Percentiles rank a stretch among this genome's conserved stretches.
phyloP scores from a whole-genome alignment of 2,329 filamentous ascomycete genomes.

The Botryotinia narcissicola region DNA sequence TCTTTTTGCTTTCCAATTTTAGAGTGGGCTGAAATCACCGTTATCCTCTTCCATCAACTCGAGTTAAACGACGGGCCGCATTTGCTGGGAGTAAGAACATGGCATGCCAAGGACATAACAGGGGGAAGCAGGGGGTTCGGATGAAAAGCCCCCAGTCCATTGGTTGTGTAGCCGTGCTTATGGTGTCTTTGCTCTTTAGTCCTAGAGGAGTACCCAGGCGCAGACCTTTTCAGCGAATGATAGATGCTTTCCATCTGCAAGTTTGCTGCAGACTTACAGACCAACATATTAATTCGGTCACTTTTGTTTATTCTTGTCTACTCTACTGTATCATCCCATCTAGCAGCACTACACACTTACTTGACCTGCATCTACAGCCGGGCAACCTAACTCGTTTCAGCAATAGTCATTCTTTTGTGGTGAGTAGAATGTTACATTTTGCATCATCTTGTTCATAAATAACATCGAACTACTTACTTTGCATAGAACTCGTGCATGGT shows the following conservation, averaged over 20 bases:
- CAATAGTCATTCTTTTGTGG: conserved; percentile 3
- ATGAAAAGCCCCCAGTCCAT: conserved; percentile 20
- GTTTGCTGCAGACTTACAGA: conserved; percentile 10
- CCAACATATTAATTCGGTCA: conserved; percentile 14
- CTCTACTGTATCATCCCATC: conserved; percentile 9
- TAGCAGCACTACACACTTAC: conserved; percentile 7
- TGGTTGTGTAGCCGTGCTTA: conserved; percentile 21
- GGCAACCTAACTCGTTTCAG: conserved; percentile 12
- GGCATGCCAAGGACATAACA: conserved; percentile 13
- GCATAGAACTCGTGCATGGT: conserved; percentile 11
- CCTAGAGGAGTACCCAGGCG: conserved; percentile 14
- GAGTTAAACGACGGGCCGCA: conserved; percentile 16
- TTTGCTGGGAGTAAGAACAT: conserved; percentile 18
- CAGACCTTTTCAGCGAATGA: conserved; percentile 19
- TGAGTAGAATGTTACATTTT: conserved; percentile 16
- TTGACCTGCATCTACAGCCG: conserved; percentile 18
- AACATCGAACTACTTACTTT: conserved; percentile 14
- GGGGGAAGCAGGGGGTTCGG: conserved; percentile 20
- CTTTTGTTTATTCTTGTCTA: conserved; percentile 17
- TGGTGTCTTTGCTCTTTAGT: conserved; percentile 14
- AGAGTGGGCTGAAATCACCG: conserved; percentile 24
- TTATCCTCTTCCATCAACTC: conserved; percentile 18
- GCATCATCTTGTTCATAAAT: conserved; percentile 22
- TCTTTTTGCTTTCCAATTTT: conserved; percentile 24
- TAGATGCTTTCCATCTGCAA: conserved; percentile 13